These are phyloP conservation scores for Telopea speciosissima DNA, from an alignment of 177 flowering plant genomes.

Conservation along the genomic window DNA sequence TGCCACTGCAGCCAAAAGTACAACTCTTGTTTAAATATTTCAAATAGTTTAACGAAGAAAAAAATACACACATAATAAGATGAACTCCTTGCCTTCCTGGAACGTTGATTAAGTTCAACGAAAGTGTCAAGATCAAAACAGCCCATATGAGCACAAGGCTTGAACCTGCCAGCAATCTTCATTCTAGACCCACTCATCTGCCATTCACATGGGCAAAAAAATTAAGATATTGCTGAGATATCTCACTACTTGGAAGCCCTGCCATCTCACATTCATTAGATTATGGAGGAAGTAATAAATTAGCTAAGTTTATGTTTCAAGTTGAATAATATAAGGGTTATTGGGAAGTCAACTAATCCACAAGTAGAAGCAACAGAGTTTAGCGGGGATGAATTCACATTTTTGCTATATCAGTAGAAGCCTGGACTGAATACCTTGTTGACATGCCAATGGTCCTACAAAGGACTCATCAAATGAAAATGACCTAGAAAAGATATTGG, in stretches of 20 bases:
- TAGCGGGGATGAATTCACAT: no score
- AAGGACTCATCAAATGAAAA: background rate
- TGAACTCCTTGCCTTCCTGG: constrained; percentile 70
- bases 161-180: constrained; percentile 90
- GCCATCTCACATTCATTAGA: background rate
- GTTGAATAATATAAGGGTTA: no score
- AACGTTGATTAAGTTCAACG: constrained; percentile 89
- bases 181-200: constrained; percentile 99
- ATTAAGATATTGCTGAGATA: background rate
- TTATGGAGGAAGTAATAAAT: background rate
- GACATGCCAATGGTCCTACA: background rate
- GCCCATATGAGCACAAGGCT: constrained; percentile 92
- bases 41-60: background rate
- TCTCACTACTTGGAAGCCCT: background rate
- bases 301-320: background rate
- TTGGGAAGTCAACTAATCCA: no score
- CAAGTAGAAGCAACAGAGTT: no score
- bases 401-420: background rate
- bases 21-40: constrained; percentile 1
- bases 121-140: constrained; percentile 95
- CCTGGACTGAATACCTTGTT: background rate
- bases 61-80: background rate
- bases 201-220: background rate
- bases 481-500: background rate
- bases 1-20: constrained; percentile 75